Base-by-base conservation (phyloP, 2,329 filamentous ascomycete genomes). In the Cercospora brassicicola region DNA sequence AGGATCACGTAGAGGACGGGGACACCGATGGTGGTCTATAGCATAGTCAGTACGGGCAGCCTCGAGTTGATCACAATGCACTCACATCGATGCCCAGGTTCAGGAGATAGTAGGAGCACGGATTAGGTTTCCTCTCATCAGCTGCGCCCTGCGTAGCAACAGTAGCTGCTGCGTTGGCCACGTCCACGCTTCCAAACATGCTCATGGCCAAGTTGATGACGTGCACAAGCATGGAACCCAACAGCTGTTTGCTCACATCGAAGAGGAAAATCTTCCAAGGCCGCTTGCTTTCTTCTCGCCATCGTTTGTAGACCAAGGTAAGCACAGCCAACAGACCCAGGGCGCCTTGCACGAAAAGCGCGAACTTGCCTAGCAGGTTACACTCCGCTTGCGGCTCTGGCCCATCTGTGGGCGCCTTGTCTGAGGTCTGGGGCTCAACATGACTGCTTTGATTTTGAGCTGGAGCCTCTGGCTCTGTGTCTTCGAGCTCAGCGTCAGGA, bases 221-320 rank as follows among this genome's bases (percentile, higher is more conserved):
- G 81, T 99, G 95, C 36, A 97, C 89, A 79, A 99, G 85, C 56
- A 93, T 90, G 31, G 93, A 96, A 23, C 95, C 95, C 76, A 98
- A 91, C 64, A 99, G 93, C 83, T 99, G 95, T 84, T 99, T 99
- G 33, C 93, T 96, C 26, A 90, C 95, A 78, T 99, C 95, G 79
- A 98, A 99, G 79, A 92, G 94, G 94, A 95, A 99, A 72, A 99
- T 93, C 85, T 96, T 96, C 76, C 98, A 78, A 0, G 94, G 94
- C 65, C 95, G 87, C 79, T 97, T 94, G 1, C 95, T 94, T 66
- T 92, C 87, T 81, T 99, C 95, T 72, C 92, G 88, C 89, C 91
- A 97, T 73, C 95, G 87, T 84, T 99, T 99, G 83, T 89, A 96
- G 7, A 98, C 94, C 59, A 99, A 86, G 0, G 93, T 92, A 64